Percentiles rank a stretch among this genome's conserved stretches.
Conservation (phyloP, 768 basidiomycete species). For the Tylopilus sp. region DNA sequence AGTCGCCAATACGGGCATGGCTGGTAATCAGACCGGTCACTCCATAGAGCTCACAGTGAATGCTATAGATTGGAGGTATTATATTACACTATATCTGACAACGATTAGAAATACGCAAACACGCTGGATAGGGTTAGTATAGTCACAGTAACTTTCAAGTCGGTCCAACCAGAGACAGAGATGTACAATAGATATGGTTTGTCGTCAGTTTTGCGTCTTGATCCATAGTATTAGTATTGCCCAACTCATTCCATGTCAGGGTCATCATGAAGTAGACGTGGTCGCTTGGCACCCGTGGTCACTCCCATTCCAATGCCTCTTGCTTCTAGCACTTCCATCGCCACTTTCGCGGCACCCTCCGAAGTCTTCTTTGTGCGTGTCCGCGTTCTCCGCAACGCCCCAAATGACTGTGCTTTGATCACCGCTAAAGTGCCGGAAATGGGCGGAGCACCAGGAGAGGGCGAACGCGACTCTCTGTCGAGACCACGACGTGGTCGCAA, state of each 20-base stretch:
- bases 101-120: slow-evolving; percentile 31
- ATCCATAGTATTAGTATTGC: slow-evolving; percentile 9
- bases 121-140: slow-evolving; percentile 31
- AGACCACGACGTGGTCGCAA: slow-evolving; percentile 47
- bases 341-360: slow-evolving; percentile 68
- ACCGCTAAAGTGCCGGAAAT: slow-evolving; percentile 83
- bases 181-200: slow-evolving; percentile 30
- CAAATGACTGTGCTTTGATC: slow-evolving; percentile 89
- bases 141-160: slow-evolving; percentile 24
- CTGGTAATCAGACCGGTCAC: slow-evolving; percentile 4
- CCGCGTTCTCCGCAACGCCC: slow-evolving; percentile 76
- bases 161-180: slow-evolving; percentile 24
- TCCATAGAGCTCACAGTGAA: slow-evolving; percentile 9
- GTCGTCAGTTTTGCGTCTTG: slow-evolving; percentile 15
- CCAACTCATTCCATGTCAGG: slow-evolving; percentile 37
- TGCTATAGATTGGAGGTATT: slow-evolving; percentile 31
- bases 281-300: slow-evolving; percentile 35
- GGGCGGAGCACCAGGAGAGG: slow-evolving; percentile 43
- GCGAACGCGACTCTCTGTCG: slow-evolving; percentile 46
- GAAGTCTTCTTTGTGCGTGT: slow-evolving; percentile 68
- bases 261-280: slow-evolving; percentile 52
- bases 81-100: slow-evolving; percentile 39
- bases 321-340: slow-evolving; percentile 78
- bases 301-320: slow-evolving; percentile 64
- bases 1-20: slow-evolving; percentile 12